phyloP scores from a whole-genome alignment of 2,329 filamentous ascomycete species.

The Didymella pomorum region DNA sequence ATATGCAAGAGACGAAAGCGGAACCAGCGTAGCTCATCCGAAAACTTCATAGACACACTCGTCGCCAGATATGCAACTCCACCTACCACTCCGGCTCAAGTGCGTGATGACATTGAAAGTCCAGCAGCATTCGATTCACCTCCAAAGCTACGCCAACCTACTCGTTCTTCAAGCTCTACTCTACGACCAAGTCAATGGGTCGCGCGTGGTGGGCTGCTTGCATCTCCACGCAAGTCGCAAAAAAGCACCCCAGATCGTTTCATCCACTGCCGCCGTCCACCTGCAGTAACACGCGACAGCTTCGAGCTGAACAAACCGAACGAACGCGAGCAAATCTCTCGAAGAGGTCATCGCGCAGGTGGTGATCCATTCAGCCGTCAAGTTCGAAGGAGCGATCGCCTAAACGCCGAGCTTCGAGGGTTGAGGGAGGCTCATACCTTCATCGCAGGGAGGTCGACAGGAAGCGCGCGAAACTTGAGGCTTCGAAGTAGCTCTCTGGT shows the following conservation, averaged over 20 bases:
- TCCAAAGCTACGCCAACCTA: slow-evolving; percentile 10
- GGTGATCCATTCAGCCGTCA: slow-evolving; percentile 64
- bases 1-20: slow-evolving; percentile 1
- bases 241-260: slow-evolving; percentile 64
- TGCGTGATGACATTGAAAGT: slow-evolving; percentile 1
- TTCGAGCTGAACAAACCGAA: slow-evolving; percentile 62
- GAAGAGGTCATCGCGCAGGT: slow-evolving; percentile 54
- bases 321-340: slow-evolving; percentile 56
- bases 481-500: slow-evolving; percentile 35
- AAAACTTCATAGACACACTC: slow-evolving; percentile 12
- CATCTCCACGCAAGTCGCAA: slow-evolving; percentile 28
- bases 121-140: neutral
- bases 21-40: slow-evolving; percentile 19
- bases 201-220: slow-evolving; percentile 34
- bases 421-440: slow-evolving; percentile 45
- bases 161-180: slow-evolving; percentile 40
- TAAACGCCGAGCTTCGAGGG: slow-evolving; percentile 44
- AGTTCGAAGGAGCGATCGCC: slow-evolving; percentile 42
- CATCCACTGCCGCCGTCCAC: slow-evolving; percentile 58
- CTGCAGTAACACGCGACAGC: slow-evolving; percentile 55
- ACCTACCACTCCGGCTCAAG: slow-evolving; percentile 1
- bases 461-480: slow-evolving; percentile 29
- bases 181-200: slow-evolving; percentile 46
- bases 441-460: slow-evolving; percentile 31
- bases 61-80: slow-evolving; percentile 9